Evolutionary conservation across 352 stramenopile genomes (phyloP).

Genomic region (Phytophthora sp.): DNA sequence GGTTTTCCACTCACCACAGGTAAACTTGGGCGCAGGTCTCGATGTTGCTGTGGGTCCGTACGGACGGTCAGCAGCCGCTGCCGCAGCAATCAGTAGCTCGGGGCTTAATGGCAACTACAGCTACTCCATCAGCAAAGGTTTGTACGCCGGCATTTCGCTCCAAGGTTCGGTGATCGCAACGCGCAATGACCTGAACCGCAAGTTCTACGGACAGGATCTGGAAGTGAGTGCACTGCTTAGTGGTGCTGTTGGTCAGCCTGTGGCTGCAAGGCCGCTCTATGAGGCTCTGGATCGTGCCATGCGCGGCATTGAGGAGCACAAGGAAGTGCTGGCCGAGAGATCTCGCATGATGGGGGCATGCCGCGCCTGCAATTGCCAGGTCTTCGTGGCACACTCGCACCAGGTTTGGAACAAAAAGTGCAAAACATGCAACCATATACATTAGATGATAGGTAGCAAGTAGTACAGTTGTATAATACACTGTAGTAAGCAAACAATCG

Average conservation of each 20-base stretch:
- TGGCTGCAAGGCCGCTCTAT: slow-evolving; percentile 60
- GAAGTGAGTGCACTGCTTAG: slow-evolving; percentile 49
- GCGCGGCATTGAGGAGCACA: slow-evolving; percentile 48
- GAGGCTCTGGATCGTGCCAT: slow-evolving; percentile 58
- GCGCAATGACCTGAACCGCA: slow-evolving; percentile 88
- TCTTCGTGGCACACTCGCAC: slow-evolving; percentile 48
- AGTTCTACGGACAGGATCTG: slow-evolving; percentile 90
- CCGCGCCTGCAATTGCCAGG: slow-evolving; percentile 46
- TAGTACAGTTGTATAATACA: no score
- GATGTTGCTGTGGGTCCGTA: slow-evolving; percentile 87
- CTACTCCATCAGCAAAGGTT: slow-evolving; percentile 89
- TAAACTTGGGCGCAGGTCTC: slow-evolving; percentile 90
- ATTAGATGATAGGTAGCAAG: slow-evolving; percentile 30
- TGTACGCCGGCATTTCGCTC: slow-evolving; percentile 91
- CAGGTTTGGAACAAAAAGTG: slow-evolving; percentile 74
- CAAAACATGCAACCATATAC: slow-evolving; percentile 62
- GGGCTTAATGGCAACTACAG: slow-evolving; percentile 89
- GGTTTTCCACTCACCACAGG: slow-evolving; percentile 78
- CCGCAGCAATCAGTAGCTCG: slow-evolving; percentile 57
- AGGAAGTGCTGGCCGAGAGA: slow-evolving; percentile 38
- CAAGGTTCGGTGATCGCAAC: slow-evolving; percentile 89
- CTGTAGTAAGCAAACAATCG: no score
- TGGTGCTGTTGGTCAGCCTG: slow-evolving; percentile 46
- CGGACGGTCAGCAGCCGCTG: slow-evolving; percentile 67
- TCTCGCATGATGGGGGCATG: slow-evolving; percentile 55